These are phyloP conservation scores for Metschnikowia dekortorum DNA, from an alignment of 805 yeast genomes.

Conservation along the genomic window DNA sequence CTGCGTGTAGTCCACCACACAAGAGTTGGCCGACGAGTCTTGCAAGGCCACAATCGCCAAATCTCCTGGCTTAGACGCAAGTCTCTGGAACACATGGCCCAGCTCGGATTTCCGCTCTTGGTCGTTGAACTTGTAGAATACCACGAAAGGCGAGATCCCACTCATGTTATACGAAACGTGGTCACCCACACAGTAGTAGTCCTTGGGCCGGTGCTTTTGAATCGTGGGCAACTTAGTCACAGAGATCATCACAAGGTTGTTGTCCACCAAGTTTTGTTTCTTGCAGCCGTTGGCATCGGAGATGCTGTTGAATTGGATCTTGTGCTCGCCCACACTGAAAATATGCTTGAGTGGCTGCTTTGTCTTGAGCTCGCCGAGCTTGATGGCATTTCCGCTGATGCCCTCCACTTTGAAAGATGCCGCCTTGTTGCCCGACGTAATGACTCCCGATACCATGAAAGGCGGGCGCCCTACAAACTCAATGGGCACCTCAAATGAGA, in stretches of 20 bases:
- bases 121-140: conserved; percentile 71
- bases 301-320: conserved; percentile 53
- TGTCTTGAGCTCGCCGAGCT: conserved; percentile 9
- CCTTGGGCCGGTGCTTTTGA: conserved; percentile 20
- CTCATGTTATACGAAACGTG: conserved; percentile 68
- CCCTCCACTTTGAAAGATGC: conserved; percentile 44
- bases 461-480: conserved; percentile 59
- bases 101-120: conserved; percentile 53
- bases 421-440: conserved; percentile 55
- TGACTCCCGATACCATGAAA: conserved; percentile 50
- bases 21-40: conserved; percentile 69
- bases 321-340: conserved; percentile 67
- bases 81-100: conserved; percentile 47
- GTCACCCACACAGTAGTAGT: conserved; percentile 88
- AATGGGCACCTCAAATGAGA: conserved; percentile 46
- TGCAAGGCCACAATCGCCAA: conserved; percentile 61
- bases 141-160: conserved; percentile 77
- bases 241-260: conserved; percentile 46
- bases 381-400: conserved; percentile 27
- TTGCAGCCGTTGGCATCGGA: conserved; percentile 69
- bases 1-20: conserved; percentile 56
- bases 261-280: conserved; percentile 33
- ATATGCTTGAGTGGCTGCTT: conserved; percentile 33
- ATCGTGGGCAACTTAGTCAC: conserved; percentile 79
- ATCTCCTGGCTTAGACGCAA: conserved; percentile 81